Evolutionary conservation across 306 rosid genomes (phyloP).

Genomic region (Vigna radiata): DNA sequence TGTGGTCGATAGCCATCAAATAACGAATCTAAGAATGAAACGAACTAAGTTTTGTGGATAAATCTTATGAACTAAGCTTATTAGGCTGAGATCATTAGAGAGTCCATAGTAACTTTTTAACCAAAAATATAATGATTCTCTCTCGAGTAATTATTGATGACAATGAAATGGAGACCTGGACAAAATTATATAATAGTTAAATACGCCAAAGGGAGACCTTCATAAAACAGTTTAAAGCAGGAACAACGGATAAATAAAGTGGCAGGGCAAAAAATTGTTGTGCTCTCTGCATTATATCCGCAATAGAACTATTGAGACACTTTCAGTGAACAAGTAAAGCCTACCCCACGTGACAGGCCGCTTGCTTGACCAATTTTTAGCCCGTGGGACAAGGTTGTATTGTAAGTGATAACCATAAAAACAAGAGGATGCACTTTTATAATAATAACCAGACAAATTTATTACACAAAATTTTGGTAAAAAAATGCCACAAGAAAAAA

Average conservation of each 20-base stretch:
- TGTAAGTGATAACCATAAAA: not conserved
- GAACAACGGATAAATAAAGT: not conserved
- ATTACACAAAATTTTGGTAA: conserved; percentile 46
- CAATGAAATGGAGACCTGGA: too few species aligned
- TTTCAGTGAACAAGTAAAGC: too few species aligned
- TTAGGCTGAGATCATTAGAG: too few species aligned
- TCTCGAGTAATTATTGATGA: too few species aligned
- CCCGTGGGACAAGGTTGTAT: not conserved
- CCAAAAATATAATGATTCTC: too few species aligned
- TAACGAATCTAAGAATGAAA: too few species aligned
- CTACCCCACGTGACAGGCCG: too few species aligned
- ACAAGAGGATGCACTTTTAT: conserved; percentile 15
- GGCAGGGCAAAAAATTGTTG: not conserved
- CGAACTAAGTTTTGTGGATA: too few species aligned
- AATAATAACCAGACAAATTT: conserved; percentile 48
- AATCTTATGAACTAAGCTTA: too few species aligned
- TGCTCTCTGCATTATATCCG: not conserved
- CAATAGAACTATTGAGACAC: not conserved
- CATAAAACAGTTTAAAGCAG: not conserved
- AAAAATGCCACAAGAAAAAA: conserved; percentile 31
- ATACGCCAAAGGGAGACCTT: not conserved
- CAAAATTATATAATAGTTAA: not conserved
- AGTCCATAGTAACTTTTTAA: too few species aligned
- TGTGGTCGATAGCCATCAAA: too few species aligned
- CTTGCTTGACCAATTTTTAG: too few species aligned